Percentiles rank a stretch among this genome's conserved stretches.
These are phyloP conservation scores for Auricularia sp. DNA, from an alignment of 768 basidiomycete species.

Conservation along the genomic window DNA sequence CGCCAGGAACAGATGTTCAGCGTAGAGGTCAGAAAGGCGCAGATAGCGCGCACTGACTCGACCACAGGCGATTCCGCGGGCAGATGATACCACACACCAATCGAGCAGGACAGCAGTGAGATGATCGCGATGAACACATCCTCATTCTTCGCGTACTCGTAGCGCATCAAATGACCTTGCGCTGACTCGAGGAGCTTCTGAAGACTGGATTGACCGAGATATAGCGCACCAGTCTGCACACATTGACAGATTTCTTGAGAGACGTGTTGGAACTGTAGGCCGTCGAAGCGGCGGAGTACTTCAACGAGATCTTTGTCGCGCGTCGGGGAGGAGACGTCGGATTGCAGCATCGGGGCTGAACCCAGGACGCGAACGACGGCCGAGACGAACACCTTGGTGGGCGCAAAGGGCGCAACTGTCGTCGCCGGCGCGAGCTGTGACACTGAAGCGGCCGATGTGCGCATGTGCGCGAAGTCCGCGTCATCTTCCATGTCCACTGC, in stretches of 20 bases:
- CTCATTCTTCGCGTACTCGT: conserved; percentile 40
- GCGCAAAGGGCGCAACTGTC: background rate
- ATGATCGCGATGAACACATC: conserved; percentile 43
- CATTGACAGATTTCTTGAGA: conserved; percentile 47
- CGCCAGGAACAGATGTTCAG: background rate
- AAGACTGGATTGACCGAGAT: conserved; percentile 40
- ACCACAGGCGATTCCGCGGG: background rate
- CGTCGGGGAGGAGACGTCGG: conserved; percentile 45
- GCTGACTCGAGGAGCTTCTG: conserved; percentile 45
- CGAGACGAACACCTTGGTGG: background rate
- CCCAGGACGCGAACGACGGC: conserved; percentile 35
- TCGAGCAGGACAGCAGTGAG: conserved; percentile 55
- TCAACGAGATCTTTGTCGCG: conserved; percentile 54
- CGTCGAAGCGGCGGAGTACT: conserved; percentile 37
- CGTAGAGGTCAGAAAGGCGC: background rate
- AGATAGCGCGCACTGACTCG: background rate
- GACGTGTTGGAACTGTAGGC: conserved; percentile 49
- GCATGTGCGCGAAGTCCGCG: background rate
- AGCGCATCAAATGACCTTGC: conserved; percentile 46
- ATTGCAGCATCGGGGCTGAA: conserved; percentile 51
- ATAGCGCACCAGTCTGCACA: conserved; percentile 44
- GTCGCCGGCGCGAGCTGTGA: background rate
- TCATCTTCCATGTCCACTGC: background rate
- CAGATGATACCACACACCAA: conserved; percentile 42
- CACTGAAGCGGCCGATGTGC: background rate